These are phyloP conservation scores for Porcisia hertigi DNA, from an alignment of 208 protist genomes.

Conservation along the genomic window DNA sequence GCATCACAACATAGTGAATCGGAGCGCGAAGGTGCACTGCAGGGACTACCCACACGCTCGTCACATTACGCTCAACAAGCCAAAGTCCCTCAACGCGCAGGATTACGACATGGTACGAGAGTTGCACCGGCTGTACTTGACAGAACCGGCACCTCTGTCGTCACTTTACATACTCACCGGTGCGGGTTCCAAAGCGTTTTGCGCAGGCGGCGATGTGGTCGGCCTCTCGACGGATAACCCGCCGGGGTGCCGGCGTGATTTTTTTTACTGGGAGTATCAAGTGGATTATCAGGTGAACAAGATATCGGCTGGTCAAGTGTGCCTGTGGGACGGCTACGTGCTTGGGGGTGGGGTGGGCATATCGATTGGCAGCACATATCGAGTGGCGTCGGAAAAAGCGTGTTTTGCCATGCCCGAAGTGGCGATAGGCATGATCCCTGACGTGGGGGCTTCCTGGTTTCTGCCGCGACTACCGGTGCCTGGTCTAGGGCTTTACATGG, in stretches of 20 bases:
- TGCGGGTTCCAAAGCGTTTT: constrained; percentile 75
- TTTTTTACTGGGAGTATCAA: constrained; percentile 78
- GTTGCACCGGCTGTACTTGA: constrained; percentile 40
- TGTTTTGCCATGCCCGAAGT: constrained; percentile 88
- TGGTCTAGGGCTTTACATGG: constrained; percentile 76
- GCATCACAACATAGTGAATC: not conserved
- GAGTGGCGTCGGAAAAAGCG: constrained; percentile 80
- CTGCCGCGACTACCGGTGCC: constrained; percentile 49
- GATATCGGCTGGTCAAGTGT: constrained; percentile 60
- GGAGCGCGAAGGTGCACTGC: constrained; percentile 35
- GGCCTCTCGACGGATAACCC: constrained; percentile 37
- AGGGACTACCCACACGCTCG: constrained; percentile 55
- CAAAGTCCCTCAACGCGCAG: constrained; percentile 66
- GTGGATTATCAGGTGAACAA: constrained; percentile 59
- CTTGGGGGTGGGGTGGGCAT: constrained; percentile 85
- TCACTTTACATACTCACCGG: constrained; percentile 64
- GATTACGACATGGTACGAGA: constrained; percentile 53
- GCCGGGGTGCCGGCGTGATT: constrained; percentile 27
- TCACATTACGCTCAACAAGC: constrained; percentile 55
- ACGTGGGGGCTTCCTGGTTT: constrained; percentile 78
- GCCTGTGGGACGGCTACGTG: constrained; percentile 82
- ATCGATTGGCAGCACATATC: constrained; percentile 66
- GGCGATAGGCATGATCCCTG: constrained; percentile 79
- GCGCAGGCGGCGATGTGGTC: constrained; percentile 84
- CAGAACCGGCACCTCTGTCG: constrained; percentile 31